Evolutionary conservation across 306 rosid species (phyloP).

Genomic region (Lathyrus oleraceus): DNA sequence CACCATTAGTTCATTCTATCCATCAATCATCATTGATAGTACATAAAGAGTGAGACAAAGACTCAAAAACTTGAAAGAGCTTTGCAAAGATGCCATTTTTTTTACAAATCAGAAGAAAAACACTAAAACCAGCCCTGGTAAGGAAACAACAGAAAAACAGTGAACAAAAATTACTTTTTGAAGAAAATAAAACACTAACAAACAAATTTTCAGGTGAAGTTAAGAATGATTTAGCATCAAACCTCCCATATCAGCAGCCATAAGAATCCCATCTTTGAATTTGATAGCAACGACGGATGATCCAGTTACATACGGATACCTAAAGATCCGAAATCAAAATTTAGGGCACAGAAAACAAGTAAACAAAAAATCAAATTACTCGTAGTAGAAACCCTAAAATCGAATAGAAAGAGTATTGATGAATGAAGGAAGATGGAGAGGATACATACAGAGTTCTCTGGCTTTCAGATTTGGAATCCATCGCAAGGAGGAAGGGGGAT

Average conservation of each 20-base stretch:
- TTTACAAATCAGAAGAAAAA: no score
- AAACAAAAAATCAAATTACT: background rate
- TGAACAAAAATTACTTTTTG: background rate
- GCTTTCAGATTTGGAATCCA: constrained; percentile 46
- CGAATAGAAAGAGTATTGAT: background rate
- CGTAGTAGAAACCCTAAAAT: background rate
- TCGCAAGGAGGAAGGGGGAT: background rate
- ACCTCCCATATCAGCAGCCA: constrained; percentile 99
- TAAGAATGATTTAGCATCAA: constrained; percentile 14
- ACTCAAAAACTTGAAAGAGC: constrained; percentile 9
- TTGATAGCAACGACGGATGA: constrained; percentile 89
- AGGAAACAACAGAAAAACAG: background rate
- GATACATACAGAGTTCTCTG: constrained; percentile 65
- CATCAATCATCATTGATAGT: constrained; percentile 21
- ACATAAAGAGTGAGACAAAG: background rate
- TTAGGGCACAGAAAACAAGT: constrained; percentile 19
- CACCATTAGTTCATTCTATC: constrained; percentile 20
- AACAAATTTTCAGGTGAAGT: constrained; percentile 8
- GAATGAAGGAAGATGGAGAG: background rate
- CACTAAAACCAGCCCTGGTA: constrained; percentile 32
- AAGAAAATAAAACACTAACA: background rate
- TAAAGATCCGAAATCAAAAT: constrained; percentile 20
- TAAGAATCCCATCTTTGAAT: constrained; percentile 91
- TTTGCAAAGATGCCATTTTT: background rate
- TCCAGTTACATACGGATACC: constrained; percentile 94